Evolutionary conservation across 768 basidiomycete genomes (phyloP).

Genomic region (Leccinum subgranulosum): DNA sequence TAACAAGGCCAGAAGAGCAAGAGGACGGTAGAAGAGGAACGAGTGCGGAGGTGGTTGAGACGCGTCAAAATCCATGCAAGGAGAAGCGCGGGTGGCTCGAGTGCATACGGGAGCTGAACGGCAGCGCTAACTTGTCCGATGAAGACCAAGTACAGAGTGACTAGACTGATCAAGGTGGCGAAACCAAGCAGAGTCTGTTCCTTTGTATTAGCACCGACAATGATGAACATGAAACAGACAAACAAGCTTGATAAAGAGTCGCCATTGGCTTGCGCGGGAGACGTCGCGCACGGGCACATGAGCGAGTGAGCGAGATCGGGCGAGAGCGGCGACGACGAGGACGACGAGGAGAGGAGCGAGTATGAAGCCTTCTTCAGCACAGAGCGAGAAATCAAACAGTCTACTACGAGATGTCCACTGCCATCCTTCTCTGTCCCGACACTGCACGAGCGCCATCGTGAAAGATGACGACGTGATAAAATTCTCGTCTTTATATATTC

Average conservation of each 20-base stretch:
- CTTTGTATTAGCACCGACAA: not conserved
- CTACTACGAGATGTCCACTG: slow-evolving; percentile 51
- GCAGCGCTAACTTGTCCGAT: slow-evolving; percentile 34
- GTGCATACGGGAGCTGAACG: slow-evolving; percentile 48
- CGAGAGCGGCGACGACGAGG: slow-evolving; percentile 42
- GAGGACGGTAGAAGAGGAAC: slow-evolving; percentile 66
- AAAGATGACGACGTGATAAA: not conserved
- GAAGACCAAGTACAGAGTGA: slow-evolving; percentile 40
- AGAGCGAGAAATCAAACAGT: slow-evolving; percentile 74
- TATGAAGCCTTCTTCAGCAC: slow-evolving; percentile 75
- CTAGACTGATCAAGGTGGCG: slow-evolving; percentile 45
- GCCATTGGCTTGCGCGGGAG: slow-evolving; percentile 46
- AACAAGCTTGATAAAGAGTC: slow-evolving; percentile 67
- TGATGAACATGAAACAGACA: slow-evolving; percentile 24
- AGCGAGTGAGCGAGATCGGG: slow-evolving; percentile 34
- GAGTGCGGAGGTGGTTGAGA: slow-evolving; percentile 67
- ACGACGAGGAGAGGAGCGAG: slow-evolving; percentile 50
- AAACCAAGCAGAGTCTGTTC: slow-evolving; percentile 46
- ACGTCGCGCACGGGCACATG: slow-evolving; percentile 29
- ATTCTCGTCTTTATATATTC: not conserved
- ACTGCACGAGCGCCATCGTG: slow-evolving; percentile 37
- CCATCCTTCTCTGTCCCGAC: slow-evolving; percentile 67
- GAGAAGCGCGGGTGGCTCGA: slow-evolving; percentile 56
- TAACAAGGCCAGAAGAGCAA: slow-evolving; percentile 85
- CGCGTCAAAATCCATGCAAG: slow-evolving; percentile 51